Percentiles rank a stretch among this genome's conserved stretches.
These are phyloP conservation scores for Candida sp. DNA, from an alignment of 1,139 yeast species.

Conservation along the genomic window DNA sequence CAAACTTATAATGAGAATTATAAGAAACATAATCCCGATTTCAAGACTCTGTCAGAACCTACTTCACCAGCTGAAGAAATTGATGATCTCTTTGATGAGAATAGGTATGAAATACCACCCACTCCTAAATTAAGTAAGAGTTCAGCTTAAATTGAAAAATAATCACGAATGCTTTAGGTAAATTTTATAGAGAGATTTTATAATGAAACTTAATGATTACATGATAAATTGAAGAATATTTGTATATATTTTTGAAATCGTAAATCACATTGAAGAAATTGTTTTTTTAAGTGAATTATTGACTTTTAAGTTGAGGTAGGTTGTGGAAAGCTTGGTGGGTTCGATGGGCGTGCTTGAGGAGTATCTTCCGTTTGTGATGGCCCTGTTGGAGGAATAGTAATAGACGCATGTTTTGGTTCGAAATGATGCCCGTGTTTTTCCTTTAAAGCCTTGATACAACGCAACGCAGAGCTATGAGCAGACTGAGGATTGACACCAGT, in stretches of 20 bases:
- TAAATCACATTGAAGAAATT: too few relatives aligned
- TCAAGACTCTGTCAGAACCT: slow-evolving; percentile 4
- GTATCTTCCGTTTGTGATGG: background rate
- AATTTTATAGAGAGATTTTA: background rate
- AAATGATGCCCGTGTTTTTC: background rate
- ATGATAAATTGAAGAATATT: too few relatives aligned
- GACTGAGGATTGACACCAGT: slow-evolving; percentile 66
- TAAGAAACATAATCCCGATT: slow-evolving; percentile 17
- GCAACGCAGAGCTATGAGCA: slow-evolving; percentile 46
- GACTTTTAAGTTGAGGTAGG: background rate
- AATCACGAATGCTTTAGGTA: too few relatives aligned
- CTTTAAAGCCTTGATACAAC: slow-evolving; percentile 1
- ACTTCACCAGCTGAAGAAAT: background rate
- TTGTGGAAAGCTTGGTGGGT: background rate
- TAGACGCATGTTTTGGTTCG: background rate
- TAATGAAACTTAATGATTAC: background rate
- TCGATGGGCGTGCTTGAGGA: background rate
- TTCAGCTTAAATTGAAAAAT: background rate
- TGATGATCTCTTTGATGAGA: background rate
- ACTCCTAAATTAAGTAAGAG: background rate
- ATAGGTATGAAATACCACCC: background rate
- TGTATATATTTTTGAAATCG: too few relatives aligned
- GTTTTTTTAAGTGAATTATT: too few relatives aligned
- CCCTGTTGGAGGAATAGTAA: background rate
- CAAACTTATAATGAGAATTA: slow-evolving; percentile 22